Base-by-base conservation (phyloP, 352 stramenopile genomes). In the Pythium plurisporium region DNA sequence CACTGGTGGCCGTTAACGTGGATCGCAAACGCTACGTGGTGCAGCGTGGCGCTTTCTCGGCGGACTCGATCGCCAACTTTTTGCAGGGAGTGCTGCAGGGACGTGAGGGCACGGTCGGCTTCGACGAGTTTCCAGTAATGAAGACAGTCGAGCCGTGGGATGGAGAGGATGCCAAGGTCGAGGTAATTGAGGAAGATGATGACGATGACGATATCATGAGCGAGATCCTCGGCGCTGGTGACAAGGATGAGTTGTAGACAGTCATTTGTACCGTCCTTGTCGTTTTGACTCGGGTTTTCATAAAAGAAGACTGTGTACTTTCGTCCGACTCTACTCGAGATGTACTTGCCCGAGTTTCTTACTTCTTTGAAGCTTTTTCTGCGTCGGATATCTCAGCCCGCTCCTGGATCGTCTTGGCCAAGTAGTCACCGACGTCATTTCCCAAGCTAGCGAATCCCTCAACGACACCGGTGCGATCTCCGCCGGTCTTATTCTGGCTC, bases 201-300 rank as follows among this genome's bases (percentile, higher is more conserved):
- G 82, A 94, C 48, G 82, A 91, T 17, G 83, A 91, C 17, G 83
- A 93, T 51, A 94, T 96, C 50, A 64, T 96, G 62, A 89, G 73
- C 59, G 88, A 96, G 55, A 93, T 93, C 20, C 62, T 95, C 9
- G 76, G 76, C 27, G 65, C 60, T 10, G 70, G 55, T 15, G 65
- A 76, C 57, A 95, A 90, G 66, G 85, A 95, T 30, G 87, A 96
- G 45, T 71, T 94, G 56, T 96, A 86, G 63, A 51, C 0, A 42
- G 52, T 34, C 15, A 44, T 19, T n/a, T n/a, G n/a, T n/a, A n/a
- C n/a, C n/a, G n/a, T n/a, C n/a, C n/a, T n/a, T n/a, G n/a, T n/a
- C n/a, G n/a, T n/a, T n/a, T n/a, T n/a, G n/a, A n/a, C n/a, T n/a
- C n/a, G n/a, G n/a, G n/a, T n/a, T n/a, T n/a, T n/a, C n/a, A n/a